Base-by-base conservation (phyloP, 2,329 filamentous ascomycete species). In the Botryotinia globosa region DNA sequence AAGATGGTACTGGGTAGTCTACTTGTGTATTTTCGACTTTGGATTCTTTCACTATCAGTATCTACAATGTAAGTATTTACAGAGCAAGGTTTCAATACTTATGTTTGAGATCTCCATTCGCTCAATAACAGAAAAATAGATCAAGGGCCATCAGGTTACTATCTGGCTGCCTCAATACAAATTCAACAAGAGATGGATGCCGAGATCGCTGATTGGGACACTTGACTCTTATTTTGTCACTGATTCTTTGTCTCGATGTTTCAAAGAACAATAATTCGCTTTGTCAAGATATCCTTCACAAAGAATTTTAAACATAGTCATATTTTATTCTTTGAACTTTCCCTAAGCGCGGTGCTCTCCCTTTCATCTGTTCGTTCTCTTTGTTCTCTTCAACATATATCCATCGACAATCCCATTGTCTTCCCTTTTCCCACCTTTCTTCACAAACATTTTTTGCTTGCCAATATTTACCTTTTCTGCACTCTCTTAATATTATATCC, bases 341-440 rank as follows among this genome's bases (percentile, higher is more conserved):
- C 5, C 16, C 25, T 2, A 25, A 37, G 10, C 48, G 14, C 3
- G 25, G 20, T 32, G 22, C 44, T 10, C 25, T 16, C 6, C 9
- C 67, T 70, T 64, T 70, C 29, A 64, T 48, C n/a, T 22, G 1
- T 64, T 12, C 14, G 20, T 1, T 18, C 22, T 63, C 68, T 64
- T 70, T 70, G 68, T 70, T 64, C 29, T 25, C n/a, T 32, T 29
- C 16, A 48, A 48, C 8, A 48, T 70, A 70, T 70, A 70, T 70
- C 42, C 32, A 37, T 64, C 42, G n/a, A 70, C 68, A 70, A 70
- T 70, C 58, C 58, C 22, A 64, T 70, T 70, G 58, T 70, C n/a
- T 39, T 7, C 18, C 9, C 6, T 20, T 12, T 63, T 20, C 34
- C 39, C 32, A 64, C 42, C n/a, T 51, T 18, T 48, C 32, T 39